A percentile compares a stretch with the other conserved stretches of the same genome.
Evolutionary conservation across 192 early-diverging fungal species (phyloP).

Genomic region (Dissophora globulifera): DNA sequence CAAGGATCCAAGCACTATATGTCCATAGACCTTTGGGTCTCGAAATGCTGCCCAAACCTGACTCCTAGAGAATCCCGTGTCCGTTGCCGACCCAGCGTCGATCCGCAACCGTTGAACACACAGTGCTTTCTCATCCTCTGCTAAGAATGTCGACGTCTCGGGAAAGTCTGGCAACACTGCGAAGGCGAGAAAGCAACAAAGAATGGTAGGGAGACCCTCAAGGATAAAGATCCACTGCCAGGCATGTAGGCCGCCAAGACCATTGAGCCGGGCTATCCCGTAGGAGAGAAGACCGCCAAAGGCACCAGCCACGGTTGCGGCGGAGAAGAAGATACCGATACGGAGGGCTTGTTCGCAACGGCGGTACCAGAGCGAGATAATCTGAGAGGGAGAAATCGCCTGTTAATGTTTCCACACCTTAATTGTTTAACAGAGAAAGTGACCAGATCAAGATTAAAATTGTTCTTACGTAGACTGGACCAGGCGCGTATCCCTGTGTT

Average conservation of each 20-base stretch:
- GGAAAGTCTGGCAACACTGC: conserved; percentile 59
- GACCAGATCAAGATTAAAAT: too few relatives aligned
- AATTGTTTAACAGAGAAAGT: too few relatives aligned
- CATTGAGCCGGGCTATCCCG: conserved; percentile 63
- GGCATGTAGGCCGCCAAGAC: conserved; percentile 50
- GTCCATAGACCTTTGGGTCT: conserved; percentile 60
- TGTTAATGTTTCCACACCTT: not conserved
- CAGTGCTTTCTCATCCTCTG: conserved; percentile 51
- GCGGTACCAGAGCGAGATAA: conserved; percentile 61
- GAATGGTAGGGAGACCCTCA: conserved; percentile 63
- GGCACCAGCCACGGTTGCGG: conserved; percentile 61
- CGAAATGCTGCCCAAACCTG: conserved; percentile 55
- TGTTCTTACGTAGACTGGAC: conserved; percentile 5
- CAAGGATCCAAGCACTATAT: conserved; percentile 68
- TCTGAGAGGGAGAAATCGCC: not conserved
- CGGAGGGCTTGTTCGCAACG: conserved; percentile 61
- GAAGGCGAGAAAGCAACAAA: conserved; percentile 41
- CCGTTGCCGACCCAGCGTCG: conserved; percentile 59
- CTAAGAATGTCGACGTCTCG: conserved; percentile 55
- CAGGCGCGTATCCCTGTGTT: conserved; percentile 9
- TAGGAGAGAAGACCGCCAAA: conserved; percentile 73
- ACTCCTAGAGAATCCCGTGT: conserved; percentile 57
- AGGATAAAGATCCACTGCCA: conserved; percentile 77
- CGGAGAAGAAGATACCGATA: conserved; percentile 60
- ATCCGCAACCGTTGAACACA: conserved; percentile 46